Percentiles rank a stretch among this genome's conserved stretches.
Evolutionary conservation across 345 rosid species (phyloP).

Genomic region (Boechera retrofracta): DNA sequence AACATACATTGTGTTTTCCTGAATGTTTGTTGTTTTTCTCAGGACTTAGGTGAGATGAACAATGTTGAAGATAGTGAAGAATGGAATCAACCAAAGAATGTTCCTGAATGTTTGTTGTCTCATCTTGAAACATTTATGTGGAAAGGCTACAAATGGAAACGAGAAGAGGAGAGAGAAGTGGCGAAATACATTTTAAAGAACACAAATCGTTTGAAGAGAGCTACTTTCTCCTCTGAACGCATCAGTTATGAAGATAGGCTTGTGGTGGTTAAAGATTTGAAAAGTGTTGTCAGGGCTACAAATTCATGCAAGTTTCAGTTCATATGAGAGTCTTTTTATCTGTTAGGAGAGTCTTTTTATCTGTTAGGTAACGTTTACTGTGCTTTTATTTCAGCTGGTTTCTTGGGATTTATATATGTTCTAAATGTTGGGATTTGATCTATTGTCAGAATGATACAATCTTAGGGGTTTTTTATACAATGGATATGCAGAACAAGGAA

Average conservation of each 20-base stretch:
- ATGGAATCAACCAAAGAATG: not conserved
- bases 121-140: not conserved
- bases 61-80: not conserved
- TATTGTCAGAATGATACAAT: no score
- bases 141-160: no score
- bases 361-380: no score
- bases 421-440: no score
- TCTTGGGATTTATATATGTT: no score
- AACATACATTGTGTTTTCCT: no score
- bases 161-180: no score
- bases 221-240: not conserved
- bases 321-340: not conserved
- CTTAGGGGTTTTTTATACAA: conserved; percentile 25
- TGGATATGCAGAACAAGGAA: conserved; percentile 92
- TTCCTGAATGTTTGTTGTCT: not conserved
- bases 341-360: not conserved
- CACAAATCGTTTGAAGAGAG: not conserved
- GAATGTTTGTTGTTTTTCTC: not conserved
- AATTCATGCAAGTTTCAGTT: conserved; percentile 1
- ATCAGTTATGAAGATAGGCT: not conserved
- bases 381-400: no score
- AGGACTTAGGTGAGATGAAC: not conserved
- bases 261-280: not conserved
- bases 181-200: no score
- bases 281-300: not conserved